Evolutionary conservation across 2,329 filamentous ascomycete genomes (phyloP).

Genomic region (Zymoseptoria ardabiliae): DNA sequence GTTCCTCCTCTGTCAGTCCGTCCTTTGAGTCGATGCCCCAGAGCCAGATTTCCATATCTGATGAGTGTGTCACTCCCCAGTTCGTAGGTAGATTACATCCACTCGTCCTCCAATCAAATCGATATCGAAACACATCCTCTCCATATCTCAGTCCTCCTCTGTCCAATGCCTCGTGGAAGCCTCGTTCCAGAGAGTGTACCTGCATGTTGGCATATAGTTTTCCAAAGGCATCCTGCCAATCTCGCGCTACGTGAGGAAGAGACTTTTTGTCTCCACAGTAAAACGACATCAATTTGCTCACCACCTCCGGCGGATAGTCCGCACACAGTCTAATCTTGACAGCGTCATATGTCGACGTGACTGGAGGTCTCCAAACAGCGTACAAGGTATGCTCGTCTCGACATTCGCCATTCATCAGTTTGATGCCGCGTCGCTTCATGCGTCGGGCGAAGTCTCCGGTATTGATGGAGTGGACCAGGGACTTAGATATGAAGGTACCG

Average conservation of each 20-base stretch:
- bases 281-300: conserved; percentile 37
- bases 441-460: conserved; percentile 41
- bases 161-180: conserved; percentile 41
- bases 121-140: conserved; percentile 44
- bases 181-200: conserved; percentile 47
- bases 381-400: conserved; percentile 48
- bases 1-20: conserved; percentile 38
- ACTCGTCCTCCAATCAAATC: conserved; percentile 47
- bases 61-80: conserved; percentile 50
- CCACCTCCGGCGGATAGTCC: conserved; percentile 44
- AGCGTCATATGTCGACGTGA: conserved; percentile 32
- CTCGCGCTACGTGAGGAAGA: conserved; percentile 34
- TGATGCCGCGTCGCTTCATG: conserved; percentile 40
- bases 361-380: conserved; percentile 43
- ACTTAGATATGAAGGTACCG: conserved; percentile 38
- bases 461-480: conserved; percentile 42
- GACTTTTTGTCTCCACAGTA: conserved; percentile 35
- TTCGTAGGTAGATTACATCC: conserved; percentile 42
- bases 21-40: conserved; percentile 42
- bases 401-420: conserved; percentile 49
- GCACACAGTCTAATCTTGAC: conserved; percentile 43
- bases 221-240: conserved; percentile 49
- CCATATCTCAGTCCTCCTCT: conserved; percentile 35
- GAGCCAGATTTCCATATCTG: conserved; percentile 50
- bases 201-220: conserved; percentile 51